Evolutionary conservation across 2,329 filamentous ascomycete species (phyloP), one percentile per base, ranked within the genome.

Genomic region (Cryphonectria nitschkei): DNA sequence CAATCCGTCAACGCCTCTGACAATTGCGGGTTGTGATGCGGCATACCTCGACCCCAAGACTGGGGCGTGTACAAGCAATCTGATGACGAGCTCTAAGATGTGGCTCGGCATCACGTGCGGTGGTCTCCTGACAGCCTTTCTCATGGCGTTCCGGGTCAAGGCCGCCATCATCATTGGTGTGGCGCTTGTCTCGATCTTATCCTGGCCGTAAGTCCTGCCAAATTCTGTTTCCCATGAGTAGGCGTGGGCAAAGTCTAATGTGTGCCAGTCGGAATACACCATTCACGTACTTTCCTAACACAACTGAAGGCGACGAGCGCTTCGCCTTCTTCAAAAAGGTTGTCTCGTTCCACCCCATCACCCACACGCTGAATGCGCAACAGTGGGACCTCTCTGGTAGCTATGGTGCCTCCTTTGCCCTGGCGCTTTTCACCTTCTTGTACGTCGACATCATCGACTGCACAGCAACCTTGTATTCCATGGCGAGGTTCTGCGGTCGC

Each of bases 101-200:
- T 97, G 94, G 94, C 88, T 97, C 68, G 94, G 93, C 14, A 91
- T 97, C 74, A 90, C 94, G 77, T 89, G 91, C 68, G 93, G 94
- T 19, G 93, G 93, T 46, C 84, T 97, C 62, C 80, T 97, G 52
- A 95, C 93, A 0, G 89, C 92, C 6, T 87, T 95, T 74, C 88
- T 97, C 80, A 94, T 94, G 92, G 87, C 91, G 26, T 94, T 91
- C 79, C 88, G 90, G 54, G 85, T 93, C 81, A 93, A 93, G 78
- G 90, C 91, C 68, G 90, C 92, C 64, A 92, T 94, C 73, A 88
- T 94, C 68, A 87, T 92, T 34, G 92, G 92, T 2, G 93, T 94
- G 68, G 82, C 88, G 13, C 81, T 93, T 8, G 91, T 93, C 4
- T 92, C 91, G 5, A 85, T 94, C 74, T 83, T 93, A 65, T 94